Percentiles rank a stretch among this genome's conserved stretches.
Evolutionary conservation across 345 rosid genomes (phyloP).

Genomic region (Lepidium didymum): DNA sequence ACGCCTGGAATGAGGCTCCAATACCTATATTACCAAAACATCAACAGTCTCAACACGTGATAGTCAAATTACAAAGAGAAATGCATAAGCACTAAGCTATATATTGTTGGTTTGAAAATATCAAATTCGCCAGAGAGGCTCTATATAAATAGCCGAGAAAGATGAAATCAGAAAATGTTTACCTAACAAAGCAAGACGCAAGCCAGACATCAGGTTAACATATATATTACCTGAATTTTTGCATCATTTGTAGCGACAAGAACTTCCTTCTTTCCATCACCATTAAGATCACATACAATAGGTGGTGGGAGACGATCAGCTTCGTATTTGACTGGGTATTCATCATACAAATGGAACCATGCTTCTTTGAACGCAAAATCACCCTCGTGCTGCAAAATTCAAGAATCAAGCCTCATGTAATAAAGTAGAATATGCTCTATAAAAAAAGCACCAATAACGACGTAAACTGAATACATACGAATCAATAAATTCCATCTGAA

Average conservation of each 20-base stretch:
- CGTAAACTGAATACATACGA: neutral
- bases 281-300: slow-evolving; percentile 83
- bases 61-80: neutral
- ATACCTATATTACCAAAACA: slow-evolving; percentile 39
- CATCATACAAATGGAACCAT: slow-evolving; percentile 82
- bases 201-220: neutral
- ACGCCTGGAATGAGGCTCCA: slow-evolving; percentile 80
- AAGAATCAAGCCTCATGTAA: neutral
- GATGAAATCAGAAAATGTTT: neutral
- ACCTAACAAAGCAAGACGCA: neutral
- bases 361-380: slow-evolving; percentile 96
- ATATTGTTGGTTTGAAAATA: neutral
- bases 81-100: neutral
- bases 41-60: neutral
- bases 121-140: neutral
- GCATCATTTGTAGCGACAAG: slow-evolving; percentile 93
- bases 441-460: neutral
- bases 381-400: slow-evolving; percentile 67
- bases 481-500: neutral
- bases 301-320: slow-evolving; percentile 94
- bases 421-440: neutral
- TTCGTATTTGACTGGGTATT: slow-evolving; percentile 79
- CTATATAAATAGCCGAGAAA: neutral
- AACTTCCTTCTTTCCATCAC: slow-evolving; percentile 87
- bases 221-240: slow-evolving; percentile 67